Base-by-base conservation (phyloP, 23 red algal species). In the Cyanidiococcus yangmingshanensis region DNA sequence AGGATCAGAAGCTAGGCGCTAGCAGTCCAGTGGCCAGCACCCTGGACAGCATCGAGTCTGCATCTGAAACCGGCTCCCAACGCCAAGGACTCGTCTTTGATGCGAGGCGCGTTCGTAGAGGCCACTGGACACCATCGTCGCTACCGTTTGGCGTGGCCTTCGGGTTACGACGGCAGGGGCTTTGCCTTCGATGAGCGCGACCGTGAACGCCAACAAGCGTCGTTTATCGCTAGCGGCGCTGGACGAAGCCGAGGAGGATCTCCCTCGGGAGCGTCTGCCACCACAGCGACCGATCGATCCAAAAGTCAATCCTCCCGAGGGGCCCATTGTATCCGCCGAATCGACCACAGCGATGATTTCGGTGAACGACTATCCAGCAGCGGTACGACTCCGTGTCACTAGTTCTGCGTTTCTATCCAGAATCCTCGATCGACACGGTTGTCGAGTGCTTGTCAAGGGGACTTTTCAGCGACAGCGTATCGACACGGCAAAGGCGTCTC, bases 361-460 rank as follows among this genome's bases (percentile, higher is more conserved):
- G 63, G 27, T 71, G 12, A 71, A 71, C 27, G 63, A 30, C 32
- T 35, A 32, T 25, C 63, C 63, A 35, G n/a, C 3, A 35, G 27
- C 63, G 7, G 32, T 71, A 7, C 63, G 63, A 12, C 63, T 27
- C 3, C 63, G 63, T 7, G 63, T 71, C 12, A 71, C 63, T 29
- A 32, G n/a, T 29, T 32, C 21, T 7, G 63, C 63, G 63, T 71
- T 71, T 71, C 63, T 71, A 7, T 12, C 12, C 7, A 12, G 27
- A 17, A 25, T 71, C 32, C 7, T 35, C 63, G 63, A 71, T 2
- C 15, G 32, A 35, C 32, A 35, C 63, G n/a, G n/a, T 35, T 71
- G 63, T 71, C 63, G 32, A 7, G 63, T 71, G n/a, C 12, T 71
- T 12, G 63, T 71, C n/a, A 71, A 35, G 63, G 63, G 63, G 3